These are phyloP conservation scores for Fusarium sp. DNA, from an alignment of 2,329 filamentous ascomycete genomes.

Conservation along the genomic window DNA sequence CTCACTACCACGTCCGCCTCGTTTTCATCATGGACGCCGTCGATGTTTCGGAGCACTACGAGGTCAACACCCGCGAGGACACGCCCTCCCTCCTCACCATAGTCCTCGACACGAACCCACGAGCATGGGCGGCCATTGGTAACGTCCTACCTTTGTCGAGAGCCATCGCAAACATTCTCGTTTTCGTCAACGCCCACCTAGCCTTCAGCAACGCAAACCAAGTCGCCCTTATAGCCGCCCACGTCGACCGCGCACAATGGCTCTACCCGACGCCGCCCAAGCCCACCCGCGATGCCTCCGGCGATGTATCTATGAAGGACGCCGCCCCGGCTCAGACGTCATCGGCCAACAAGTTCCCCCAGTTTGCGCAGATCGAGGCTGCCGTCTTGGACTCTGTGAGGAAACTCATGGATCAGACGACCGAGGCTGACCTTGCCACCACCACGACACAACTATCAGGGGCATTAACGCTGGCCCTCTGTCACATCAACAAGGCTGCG, in stretches of 20 bases:
- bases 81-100: conserved; percentile 86
- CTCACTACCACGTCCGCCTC: conserved; percentile 27
- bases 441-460: conserved; percentile 89
- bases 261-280: conserved; percentile 73
- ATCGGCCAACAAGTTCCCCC: conserved; percentile 87
- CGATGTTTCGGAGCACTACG: conserved; percentile 68
- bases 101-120: conserved; percentile 94
- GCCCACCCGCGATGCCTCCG: conserved; percentile 48
- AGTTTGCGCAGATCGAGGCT: conserved; percentile 86
- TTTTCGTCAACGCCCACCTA: conserved; percentile 96
- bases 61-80: conserved; percentile 61
- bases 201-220: conserved; percentile 94
- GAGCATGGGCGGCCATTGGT: conserved; percentile 85
- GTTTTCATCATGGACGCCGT: conserved; percentile 57
- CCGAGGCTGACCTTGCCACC: conserved; percentile 68
- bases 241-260: conserved; percentile 85
- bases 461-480: conserved; percentile 85
- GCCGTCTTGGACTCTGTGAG: conserved; percentile 78
- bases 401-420: conserved; percentile 74
- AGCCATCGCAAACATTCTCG: conserved; percentile 85
- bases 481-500: conserved; percentile 86
- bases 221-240: conserved; percentile 88
- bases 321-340: conserved; percentile 47
- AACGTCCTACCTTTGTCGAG: conserved; percentile 79
- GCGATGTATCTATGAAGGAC: conserved; percentile 67